These are phyloP conservation scores for Colletotrichum sp. DNA, from an alignment of 2,329 filamentous ascomycete species.

Conservation along the genomic window DNA sequence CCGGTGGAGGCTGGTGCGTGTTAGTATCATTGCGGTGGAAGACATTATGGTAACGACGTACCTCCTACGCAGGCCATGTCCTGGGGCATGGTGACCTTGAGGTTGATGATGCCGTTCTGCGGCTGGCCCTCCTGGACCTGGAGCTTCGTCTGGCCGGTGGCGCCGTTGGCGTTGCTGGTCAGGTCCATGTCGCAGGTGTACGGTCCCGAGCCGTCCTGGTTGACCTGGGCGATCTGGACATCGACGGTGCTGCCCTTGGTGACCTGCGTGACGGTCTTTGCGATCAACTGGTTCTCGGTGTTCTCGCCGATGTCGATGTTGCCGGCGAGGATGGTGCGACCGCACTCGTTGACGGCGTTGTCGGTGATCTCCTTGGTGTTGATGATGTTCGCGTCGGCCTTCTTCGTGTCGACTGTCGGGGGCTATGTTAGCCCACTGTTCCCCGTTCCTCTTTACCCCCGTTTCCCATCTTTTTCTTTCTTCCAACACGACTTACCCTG, in stretches of 20 bases:
- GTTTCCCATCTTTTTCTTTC: neutral
- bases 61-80: slow-evolving; percentile 56
- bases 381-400: slow-evolving; percentile 69
- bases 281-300: slow-evolving; percentile 55
- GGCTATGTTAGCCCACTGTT: slow-evolving; percentile 53
- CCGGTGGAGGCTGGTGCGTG: slow-evolving; percentile 53
- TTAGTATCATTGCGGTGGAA: neutral
- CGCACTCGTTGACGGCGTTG: slow-evolving; percentile 64
- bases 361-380: slow-evolving; percentile 56
- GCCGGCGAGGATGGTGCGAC: slow-evolving; percentile 63
- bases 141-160: slow-evolving; percentile 49
- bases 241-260: slow-evolving; percentile 47
- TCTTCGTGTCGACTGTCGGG: slow-evolving; percentile 65
- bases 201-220: slow-evolving; percentile 58
- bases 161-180: slow-evolving; percentile 48
- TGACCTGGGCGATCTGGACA: slow-evolving; percentile 59
- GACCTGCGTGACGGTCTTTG: slow-evolving; percentile 53
- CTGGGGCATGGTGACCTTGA: slow-evolving; percentile 58
- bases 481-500: slow-evolving; percentile 36
- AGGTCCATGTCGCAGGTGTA: slow-evolving; percentile 60
- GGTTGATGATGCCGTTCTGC: slow-evolving; percentile 60
- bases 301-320: slow-evolving; percentile 66
- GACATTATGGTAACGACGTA: slow-evolving; percentile 21
- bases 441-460: slow-evolving; percentile 18
- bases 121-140: slow-evolving; percentile 60